Evolutionary conservation across 2,329 filamentous ascomycete genomes (phyloP).

Genomic region (Raffaelea albimanens): DNA sequence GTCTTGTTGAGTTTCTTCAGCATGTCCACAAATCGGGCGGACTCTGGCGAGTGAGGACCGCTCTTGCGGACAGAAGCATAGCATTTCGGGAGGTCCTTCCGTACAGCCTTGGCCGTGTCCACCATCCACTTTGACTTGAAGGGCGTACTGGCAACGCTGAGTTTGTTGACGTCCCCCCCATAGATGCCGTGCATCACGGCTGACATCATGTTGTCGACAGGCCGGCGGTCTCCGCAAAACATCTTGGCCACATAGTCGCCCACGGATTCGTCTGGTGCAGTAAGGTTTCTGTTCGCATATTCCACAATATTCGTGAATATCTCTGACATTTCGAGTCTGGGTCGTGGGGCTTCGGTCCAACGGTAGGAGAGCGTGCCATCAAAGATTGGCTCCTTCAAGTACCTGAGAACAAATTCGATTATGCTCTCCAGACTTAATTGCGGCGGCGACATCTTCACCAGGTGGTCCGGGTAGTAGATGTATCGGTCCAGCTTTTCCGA

Average conservation of each 20-base stretch:
- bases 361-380: slow-evolving; percentile 27
- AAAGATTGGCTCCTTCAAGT: slow-evolving; percentile 48
- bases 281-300: too few species aligned
- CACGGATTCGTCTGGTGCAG: slow-evolving; percentile 63
- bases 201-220: slow-evolving; percentile 61
- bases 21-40: too few species aligned
- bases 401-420: too few species aligned
- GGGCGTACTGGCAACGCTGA: slow-evolving; percentile 46
- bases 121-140: slow-evolving; percentile 9
- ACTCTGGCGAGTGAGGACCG: too few species aligned
- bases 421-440: too few species aligned
- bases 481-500: slow-evolving; percentile 51
- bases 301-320: too few species aligned
- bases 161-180: slow-evolving; percentile 73
- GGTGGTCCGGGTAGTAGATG: slow-evolving; percentile 80
- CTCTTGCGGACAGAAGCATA: too few species aligned
- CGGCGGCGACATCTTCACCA: too few species aligned
- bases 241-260: slow-evolving; percentile 48
- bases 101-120: too few species aligned
- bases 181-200: slow-evolving; percentile 81
- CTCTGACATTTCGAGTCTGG: too few species aligned
- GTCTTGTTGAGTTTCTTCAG: too few species aligned
- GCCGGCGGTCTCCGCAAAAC: slow-evolving; percentile 33
- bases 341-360: too few species aligned
- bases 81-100: background rate